Percentiles rank a stretch among this genome's conserved stretches.
These are phyloP conservation scores for Globisporangium abappressorium DNA, from an alignment of 352 stramenopile species.

Conservation along the genomic window DNA sequence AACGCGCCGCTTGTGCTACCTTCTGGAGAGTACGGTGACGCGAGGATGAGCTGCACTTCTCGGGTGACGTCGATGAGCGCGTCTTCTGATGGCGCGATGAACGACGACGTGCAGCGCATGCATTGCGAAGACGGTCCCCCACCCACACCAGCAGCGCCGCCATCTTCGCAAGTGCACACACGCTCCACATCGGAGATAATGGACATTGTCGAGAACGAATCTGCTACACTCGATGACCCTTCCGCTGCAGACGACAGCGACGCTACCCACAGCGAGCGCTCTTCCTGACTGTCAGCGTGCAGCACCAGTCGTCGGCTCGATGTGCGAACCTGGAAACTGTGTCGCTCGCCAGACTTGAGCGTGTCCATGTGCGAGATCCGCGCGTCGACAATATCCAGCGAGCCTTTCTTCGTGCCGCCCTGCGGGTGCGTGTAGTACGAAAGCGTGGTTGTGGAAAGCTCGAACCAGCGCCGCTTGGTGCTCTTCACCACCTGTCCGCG, in stretches of 20 bases:
- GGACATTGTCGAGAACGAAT: conserved; percentile 16
- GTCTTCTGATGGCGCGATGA: conserved; percentile 79
- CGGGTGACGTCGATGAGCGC: conserved; percentile 65
- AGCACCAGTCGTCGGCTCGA: conserved; percentile 57
- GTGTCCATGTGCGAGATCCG: conserved; percentile 65
- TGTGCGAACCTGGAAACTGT: conserved; percentile 78
- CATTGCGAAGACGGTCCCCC: conserved; percentile 22
- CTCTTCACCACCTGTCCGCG: conserved; percentile 82
- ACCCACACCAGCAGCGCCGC: conserved; percentile 24
- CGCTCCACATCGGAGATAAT: conserved; percentile 34
- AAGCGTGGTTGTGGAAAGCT: conserved; percentile 64
- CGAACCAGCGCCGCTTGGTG: conserved; percentile 86
- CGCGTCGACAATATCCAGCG: conserved; percentile 56
- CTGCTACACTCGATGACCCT: conserved; percentile 20
- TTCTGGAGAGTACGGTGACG: conserved; percentile 83
- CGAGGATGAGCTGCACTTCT: conserved; percentile 79
- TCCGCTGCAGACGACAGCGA: conserved; percentile 62
- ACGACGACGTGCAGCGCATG: conserved; percentile 70
- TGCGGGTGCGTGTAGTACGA: conserved; percentile 80
- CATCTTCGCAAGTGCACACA: conserved; percentile 56
- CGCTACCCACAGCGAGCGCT: conserved; percentile 75
- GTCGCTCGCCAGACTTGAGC: conserved; percentile 75
- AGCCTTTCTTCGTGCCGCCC: conserved; percentile 68
- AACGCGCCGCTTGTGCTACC: conserved; percentile 71
- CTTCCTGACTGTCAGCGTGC: conserved; percentile 85